A percentile compares a stretch with the other conserved stretches of the same genome.
Conservation (phyloP, 1,139 yeast genomes). For the Pichiaceae sp. region DNA sequence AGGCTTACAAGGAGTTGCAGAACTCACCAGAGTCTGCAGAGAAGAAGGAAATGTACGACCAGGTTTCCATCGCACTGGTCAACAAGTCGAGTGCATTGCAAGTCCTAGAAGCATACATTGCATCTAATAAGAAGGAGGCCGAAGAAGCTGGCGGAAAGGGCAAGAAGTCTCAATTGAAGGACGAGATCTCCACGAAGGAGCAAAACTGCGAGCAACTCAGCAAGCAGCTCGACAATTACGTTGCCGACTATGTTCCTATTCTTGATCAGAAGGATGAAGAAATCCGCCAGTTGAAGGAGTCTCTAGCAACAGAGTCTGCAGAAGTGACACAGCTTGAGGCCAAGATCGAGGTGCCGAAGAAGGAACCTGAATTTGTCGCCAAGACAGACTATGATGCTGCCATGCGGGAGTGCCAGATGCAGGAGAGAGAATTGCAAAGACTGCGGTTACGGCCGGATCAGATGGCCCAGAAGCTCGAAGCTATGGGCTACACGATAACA, state of each 20-base stretch:
- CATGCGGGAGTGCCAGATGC: neutral
- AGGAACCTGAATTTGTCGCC: slow-evolving; percentile 1
- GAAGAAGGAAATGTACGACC: neutral
- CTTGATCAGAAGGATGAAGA: slow-evolving; percentile 1
- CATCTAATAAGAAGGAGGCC: slow-evolving; percentile 6
- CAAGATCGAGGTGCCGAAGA: slow-evolving; percentile 1
- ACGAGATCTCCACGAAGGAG: slow-evolving; percentile 1
- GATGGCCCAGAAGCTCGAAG: slow-evolving; percentile 7
- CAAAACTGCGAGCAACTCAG: neutral
- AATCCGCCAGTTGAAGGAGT: slow-evolving; percentile 3
- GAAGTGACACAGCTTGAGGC: slow-evolving; percentile 3
- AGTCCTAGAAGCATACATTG: slow-evolving; percentile 11
- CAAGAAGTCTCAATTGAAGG: neutral
- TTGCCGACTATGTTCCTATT: slow-evolving; percentile 1
- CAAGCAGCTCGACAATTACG: neutral
- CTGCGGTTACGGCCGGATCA: neutral
- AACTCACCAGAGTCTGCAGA: neutral
- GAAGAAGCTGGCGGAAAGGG: slow-evolving; percentile 1
- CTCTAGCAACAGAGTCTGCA: neutral
- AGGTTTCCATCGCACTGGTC: slow-evolving; percentile 1
- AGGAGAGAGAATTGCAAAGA: neutral
- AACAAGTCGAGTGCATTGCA: slow-evolving; percentile 8
- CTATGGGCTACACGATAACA: slow-evolving; percentile 8
- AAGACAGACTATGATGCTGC: slow-evolving; percentile 1
- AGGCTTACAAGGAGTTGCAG: neutral